These are phyloP conservation scores for Mycena sanguinolenta DNA, from an alignment of 768 basidiomycete species.

Conservation along the genomic window DNA sequence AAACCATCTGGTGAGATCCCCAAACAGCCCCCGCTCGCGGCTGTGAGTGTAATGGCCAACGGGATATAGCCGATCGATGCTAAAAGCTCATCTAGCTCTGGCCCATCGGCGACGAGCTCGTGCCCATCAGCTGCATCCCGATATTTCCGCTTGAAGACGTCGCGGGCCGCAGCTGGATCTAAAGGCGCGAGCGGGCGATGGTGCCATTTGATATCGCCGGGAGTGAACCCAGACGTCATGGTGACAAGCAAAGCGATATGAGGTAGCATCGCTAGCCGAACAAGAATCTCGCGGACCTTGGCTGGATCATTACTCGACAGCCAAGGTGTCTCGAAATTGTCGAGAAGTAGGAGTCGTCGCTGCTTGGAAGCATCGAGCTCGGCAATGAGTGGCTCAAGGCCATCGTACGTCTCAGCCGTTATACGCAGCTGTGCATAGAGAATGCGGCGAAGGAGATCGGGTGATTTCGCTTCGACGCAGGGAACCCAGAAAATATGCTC, in stretches of 20 bases:
- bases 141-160: too few species aligned
- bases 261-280: background rate
- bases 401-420: background rate
- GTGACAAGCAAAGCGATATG: background rate
- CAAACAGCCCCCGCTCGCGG: conserved; percentile 35
- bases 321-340: background rate
- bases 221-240: background rate
- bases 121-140: too few species aligned
- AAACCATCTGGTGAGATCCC: background rate
- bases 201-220: background rate
- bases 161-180: background rate
- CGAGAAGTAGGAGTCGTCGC: background rate
- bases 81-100: conserved; percentile 27
- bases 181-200: background rate
- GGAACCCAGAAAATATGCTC: background rate
- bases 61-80: conserved; percentile 46
- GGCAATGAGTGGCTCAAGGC: too few species aligned
- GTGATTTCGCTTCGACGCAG: background rate
- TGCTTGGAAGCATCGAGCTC: background rate
- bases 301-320: background rate
- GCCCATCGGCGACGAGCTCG: too few species aligned
- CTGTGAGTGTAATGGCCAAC: conserved; percentile 51
- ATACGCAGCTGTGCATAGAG: background rate
- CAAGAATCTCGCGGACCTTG: background rate
- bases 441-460: background rate